phyloP scores from a whole-genome alignment of 805 yeast species.

The Teunomyces kruisii region DNA sequence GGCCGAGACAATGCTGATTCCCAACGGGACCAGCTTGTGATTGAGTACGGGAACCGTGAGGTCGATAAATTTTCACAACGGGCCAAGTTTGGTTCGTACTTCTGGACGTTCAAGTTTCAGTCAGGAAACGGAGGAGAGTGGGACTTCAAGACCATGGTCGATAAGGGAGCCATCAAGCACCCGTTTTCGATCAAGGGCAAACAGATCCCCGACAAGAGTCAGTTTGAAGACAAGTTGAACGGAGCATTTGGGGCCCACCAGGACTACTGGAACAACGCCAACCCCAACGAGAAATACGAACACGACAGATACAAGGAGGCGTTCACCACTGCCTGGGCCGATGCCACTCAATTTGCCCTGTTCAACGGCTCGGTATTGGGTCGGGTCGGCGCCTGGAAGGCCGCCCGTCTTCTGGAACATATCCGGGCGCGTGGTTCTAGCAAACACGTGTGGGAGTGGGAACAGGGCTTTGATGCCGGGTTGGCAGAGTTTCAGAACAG shows the following conservation, averaged over 20 bases:
- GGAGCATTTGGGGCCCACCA: constrained; percentile 47
- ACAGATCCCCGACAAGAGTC: constrained; percentile 38
- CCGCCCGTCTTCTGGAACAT: constrained; percentile 64
- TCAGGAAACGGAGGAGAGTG: constrained; percentile 95
- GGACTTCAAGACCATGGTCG: constrained; percentile 82
- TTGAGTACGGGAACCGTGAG: constrained; percentile 62
- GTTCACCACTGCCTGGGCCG: constrained; percentile 71
- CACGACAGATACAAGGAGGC: constrained; percentile 83
- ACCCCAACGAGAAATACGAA: constrained; percentile 63
- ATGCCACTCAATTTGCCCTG: constrained; percentile 64
- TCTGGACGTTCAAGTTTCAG: constrained; percentile 89
- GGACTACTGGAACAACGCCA: constrained; percentile 66
- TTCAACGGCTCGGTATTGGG: constrained; percentile 75
- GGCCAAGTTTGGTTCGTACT: constrained; percentile 71
- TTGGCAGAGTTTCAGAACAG: constrained; percentile 35
- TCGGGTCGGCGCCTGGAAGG: constrained; percentile 66
- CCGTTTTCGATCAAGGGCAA: constrained; percentile 22
- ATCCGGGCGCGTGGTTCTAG: constrained; percentile 52
- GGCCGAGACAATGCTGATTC: constrained; percentile 40
- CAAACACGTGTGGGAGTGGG: constrained; percentile 80
- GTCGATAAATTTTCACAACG: constrained; percentile 45
- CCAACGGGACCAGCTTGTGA: constrained; percentile 54
- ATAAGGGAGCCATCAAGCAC: constrained; percentile 48
- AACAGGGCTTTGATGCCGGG: constrained; percentile 78
- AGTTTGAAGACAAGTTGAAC: constrained; percentile 40